Conservation (phyloP, 176 grass and related monocot genomes). For the Pontederia crassipes region DNA sequence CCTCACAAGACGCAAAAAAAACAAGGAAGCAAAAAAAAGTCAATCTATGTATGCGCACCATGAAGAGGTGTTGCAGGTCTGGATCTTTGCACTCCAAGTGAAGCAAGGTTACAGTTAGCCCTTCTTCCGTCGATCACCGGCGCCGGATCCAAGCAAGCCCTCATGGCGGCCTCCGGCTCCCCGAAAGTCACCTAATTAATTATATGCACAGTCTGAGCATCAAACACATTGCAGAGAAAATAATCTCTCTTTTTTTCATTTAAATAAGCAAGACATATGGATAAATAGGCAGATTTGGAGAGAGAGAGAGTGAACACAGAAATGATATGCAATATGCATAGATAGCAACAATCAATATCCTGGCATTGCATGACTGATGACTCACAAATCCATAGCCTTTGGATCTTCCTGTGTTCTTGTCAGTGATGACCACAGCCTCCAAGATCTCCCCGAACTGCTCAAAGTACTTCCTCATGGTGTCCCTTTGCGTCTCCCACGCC, state of each 20-base stretch:
- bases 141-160: conserved; percentile 10
- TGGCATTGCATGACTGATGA: neutral
- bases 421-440: conserved; percentile 19
- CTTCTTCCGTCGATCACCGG: conserved; percentile 19
- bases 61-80: conserved; percentile 17
- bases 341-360: neutral
- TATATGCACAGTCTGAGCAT: too few relatives aligned
- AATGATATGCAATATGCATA: too few relatives aligned
- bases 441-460: conserved; percentile 18
- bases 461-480: conserved; percentile 18
- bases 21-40: neutral
- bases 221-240: neutral
- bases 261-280: too few relatives aligned
- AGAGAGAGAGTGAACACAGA: too few relatives aligned
- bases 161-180: conserved; percentile 15
- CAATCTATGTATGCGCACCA: neutral
- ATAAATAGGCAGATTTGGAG: too few relatives aligned
- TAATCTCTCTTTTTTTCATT: too few relatives aligned
- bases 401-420: conserved; percentile 19
- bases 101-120: conserved; percentile 16
- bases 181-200: conserved; percentile 11
- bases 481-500: conserved; percentile 6
- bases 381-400: conserved; percentile 21
- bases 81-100: conserved; percentile 15
- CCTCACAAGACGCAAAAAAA: neutral